Conservation (phyloP, 352 stramenopile genomes). For the Pythium brassicae region DNA sequence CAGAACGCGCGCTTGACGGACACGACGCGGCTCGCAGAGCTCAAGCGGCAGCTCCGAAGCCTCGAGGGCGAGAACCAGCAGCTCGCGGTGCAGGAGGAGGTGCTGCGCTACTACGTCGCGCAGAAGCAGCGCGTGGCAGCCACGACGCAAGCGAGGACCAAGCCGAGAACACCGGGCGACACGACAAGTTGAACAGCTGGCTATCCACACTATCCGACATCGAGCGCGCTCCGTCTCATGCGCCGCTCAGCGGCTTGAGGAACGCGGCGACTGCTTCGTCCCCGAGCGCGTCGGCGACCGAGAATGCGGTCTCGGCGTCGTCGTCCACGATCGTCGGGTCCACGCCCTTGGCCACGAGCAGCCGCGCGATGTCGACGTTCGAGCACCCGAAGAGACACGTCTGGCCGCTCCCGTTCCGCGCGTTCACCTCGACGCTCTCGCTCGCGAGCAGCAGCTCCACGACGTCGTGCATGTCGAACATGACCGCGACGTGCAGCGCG, state of each 20-base stretch:
- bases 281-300: conserved; percentile 64
- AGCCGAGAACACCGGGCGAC: background rate
- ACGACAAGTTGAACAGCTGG: background rate
- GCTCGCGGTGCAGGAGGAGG: conserved; percentile 29
- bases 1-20: conserved; percentile 29
- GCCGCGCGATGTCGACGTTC: conserved; percentile 55
- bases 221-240: background rate
- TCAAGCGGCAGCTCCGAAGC: conserved; percentile 36
- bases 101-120: conserved; percentile 34
- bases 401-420: conserved; percentile 60
- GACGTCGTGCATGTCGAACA: conserved; percentile 85
- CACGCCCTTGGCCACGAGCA: conserved; percentile 60
- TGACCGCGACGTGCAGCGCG: conserved; percentile 73
- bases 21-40: conserved; percentile 27
- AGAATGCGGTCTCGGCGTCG: conserved; percentile 67
- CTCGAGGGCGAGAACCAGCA: conserved; percentile 40
- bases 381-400: conserved; percentile 83
- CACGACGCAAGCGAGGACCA: background rate
- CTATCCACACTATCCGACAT: background rate
- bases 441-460: conserved; percentile 57
- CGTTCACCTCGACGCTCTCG: conserved; percentile 59
- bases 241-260: conserved; percentile 35
- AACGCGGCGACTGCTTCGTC: conserved; percentile 73
- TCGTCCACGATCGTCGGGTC: conserved; percentile 57
- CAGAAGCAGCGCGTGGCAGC: conserved; percentile 15